Conservation (phyloP, 1,139 yeast genomes). For the Torulaspora globosa region DNA sequence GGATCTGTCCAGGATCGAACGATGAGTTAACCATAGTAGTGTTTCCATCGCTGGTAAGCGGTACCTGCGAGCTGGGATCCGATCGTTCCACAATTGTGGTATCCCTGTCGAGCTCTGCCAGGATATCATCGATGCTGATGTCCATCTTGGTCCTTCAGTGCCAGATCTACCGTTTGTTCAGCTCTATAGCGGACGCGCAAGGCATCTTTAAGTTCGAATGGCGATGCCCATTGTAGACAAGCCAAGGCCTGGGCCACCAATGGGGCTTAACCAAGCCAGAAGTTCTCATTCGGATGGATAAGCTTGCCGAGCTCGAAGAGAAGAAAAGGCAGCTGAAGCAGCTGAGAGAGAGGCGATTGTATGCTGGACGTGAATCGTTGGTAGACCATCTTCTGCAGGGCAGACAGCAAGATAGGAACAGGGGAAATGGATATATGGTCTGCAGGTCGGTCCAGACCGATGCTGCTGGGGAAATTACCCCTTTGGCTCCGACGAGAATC, state of each 20-base stretch:
- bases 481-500: neutral
- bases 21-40: conserved; percentile 19
- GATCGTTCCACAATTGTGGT: conserved; percentile 34
- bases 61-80: conserved; percentile 8
- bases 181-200: neutral
- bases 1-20: conserved; percentile 9
- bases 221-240: neutral
- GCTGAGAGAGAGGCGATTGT: conserved; percentile 22
- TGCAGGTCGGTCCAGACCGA: conserved; percentile 25
- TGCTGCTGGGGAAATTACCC: neutral
- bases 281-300: conserved; percentile 17
- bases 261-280: neutral
- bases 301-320: conserved; percentile 24
- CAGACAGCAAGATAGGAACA: conserved; percentile 2
- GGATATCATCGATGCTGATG: conserved; percentile 65
- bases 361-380: conserved; percentile 6
- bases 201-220: neutral
- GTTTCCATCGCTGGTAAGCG: conserved; percentile 17
- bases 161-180: neutral
- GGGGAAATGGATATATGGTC: conserved; percentile 8
- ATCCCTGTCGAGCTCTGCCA: conserved; percentile 54
- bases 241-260: neutral
- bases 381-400: conserved; percentile 8
- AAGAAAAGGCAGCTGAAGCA: conserved; percentile 22
- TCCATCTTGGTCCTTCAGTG: conserved; percentile 25